Base-by-base conservation (phyloP, 306 rosid species). In the Parietaria judaica region DNA sequence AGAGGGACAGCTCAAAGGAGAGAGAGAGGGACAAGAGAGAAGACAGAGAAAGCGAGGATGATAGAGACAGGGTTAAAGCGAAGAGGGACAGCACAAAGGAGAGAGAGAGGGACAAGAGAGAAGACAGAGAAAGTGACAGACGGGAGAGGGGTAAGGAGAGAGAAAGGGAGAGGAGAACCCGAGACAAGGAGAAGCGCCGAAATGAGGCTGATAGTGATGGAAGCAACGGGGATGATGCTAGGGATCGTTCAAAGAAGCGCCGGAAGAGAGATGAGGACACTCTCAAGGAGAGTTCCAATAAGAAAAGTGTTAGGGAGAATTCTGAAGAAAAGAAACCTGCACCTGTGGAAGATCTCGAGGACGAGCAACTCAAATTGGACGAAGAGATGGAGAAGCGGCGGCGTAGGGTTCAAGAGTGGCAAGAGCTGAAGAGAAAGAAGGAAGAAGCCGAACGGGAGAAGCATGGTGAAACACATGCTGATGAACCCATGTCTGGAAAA, bases 381-480 rank as follows among this genome's bases (percentile, higher is more conserved):
- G 96, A 90, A 41, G 95, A 90, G 67, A 85, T 87, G 91, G 97
- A 90, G 72, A 90, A 90, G 79, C 68, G 97, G 66, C 81, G 97
- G 78, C 80, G 97, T 66, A 87, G 96, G 74, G 97, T 90, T 63
- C 97, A 85, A 73, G 97, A 87, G 70, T 87, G 96, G 97, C 97
- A 90, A 63, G 95, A 90, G 73, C 69, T 77, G 54, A 86, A 78
- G 76, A 90, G 96, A 79, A 80, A 79, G 79, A 78, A 82, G 70
- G 97, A 90, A 74, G 97, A 83, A 66, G 84, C 70, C 11, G 95
- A 90, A 64, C 76, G 77, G 78, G 90, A 83, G 67, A 85, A 85
- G 52, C 81, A 54, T 11, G 94, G 84, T 44, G 95, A 83, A 71
- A 85, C 44, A 16, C 71, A 63, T 70, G 76, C 64, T 44, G 80